Evolutionary conservation across 768 basidiomycete genomes (phyloP).

Genomic region (Polyporus arcularius): DNA sequence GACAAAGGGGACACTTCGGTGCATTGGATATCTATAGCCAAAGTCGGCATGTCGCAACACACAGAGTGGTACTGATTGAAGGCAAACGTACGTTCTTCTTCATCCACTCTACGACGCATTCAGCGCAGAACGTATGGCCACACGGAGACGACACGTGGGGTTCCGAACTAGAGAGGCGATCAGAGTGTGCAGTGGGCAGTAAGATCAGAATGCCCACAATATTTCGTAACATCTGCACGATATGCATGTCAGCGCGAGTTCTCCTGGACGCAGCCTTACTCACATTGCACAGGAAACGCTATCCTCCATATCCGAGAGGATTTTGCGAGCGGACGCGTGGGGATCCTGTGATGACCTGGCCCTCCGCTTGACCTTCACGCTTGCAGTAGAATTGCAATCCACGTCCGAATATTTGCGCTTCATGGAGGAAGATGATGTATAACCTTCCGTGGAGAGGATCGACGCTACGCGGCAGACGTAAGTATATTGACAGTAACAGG

Average conservation of each 20-base stretch:
- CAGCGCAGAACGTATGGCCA: slow-evolving; percentile 72
- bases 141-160: slow-evolving; percentile 70
- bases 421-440: background rate
- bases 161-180: slow-evolving; percentile 46
- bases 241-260: background rate
- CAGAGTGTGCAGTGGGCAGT: background rate
- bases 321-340: slow-evolving; percentile 25
- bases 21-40: slow-evolving; percentile 18
- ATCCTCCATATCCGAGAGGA: slow-evolving; percentile 55
- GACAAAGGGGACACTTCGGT: slow-evolving; percentile 62
- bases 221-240: slow-evolving; percentile 65
- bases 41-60: background rate
- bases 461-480: background rate
- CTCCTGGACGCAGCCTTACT: slow-evolving; percentile 28
- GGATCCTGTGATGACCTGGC: slow-evolving; percentile 43
- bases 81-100: slow-evolving; percentile 45
- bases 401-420: slow-evolving; percentile 9
- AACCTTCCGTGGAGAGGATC: background rate
- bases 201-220: slow-evolving; percentile 44
- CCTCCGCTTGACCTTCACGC: slow-evolving; percentile 36
- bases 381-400: background rate
- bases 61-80: background rate
- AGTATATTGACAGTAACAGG: background rate
- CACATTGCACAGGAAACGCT: slow-evolving; percentile 76
- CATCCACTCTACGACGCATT: slow-evolving; percentile 66